A percentile compares a stretch with the other conserved stretches of the same genome.
Conservation (phyloP, 202 grass and related monocot genomes). For the Brachypodium distachyon region DNA sequence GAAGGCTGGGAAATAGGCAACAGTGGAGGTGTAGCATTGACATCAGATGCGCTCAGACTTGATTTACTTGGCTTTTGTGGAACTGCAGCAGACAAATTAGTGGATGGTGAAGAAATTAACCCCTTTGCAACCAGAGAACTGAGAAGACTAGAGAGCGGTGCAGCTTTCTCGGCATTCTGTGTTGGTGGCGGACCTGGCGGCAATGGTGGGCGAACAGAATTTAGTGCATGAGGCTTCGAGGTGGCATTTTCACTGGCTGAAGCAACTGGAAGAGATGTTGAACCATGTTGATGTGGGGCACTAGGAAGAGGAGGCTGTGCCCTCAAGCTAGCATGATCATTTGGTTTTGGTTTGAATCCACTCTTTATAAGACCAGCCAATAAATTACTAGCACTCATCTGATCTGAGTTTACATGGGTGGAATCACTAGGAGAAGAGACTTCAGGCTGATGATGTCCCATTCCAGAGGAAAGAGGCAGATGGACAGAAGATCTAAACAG, state of each 20-base stretch:
- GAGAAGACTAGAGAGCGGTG: conserved; percentile 78
- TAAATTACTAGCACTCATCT: conserved; percentile 39
- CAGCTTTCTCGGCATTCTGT: conserved; percentile 21
- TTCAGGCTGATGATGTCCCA: conserved; percentile 12
- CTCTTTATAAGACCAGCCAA: conserved; percentile 65
- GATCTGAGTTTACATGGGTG: conserved; percentile 9
- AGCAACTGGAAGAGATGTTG: conserved; percentile 16
- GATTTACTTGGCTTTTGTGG: conserved; percentile 22
- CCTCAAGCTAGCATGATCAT: conserved; percentile 18
- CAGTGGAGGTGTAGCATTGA: conserved; percentile 13
- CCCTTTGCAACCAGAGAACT: conserved; percentile 93
- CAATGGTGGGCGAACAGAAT: conserved; percentile 48
- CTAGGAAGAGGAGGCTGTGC: conserved; percentile 38
- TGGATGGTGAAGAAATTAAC: conserved; percentile 65
- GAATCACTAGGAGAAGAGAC: conserved; percentile 23
- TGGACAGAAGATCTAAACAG: conserved; percentile 23
- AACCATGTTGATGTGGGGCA: conserved; percentile 22
- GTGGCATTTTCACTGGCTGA: conserved; percentile 10
- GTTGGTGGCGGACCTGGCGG: conserved; percentile 55
- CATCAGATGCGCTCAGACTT: conserved; percentile 3
- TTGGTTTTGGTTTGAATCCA: conserved; percentile 39
- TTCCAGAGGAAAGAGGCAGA: background rate
- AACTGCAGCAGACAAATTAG: conserved; percentile 22
- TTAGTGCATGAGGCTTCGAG: background rate
- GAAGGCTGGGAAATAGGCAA: background rate